Evolutionary conservation across 805 yeast genomes (phyloP), one percentile per base, ranked within the genome.

Genomic region (Metschnikowia peoriensis): DNA sequence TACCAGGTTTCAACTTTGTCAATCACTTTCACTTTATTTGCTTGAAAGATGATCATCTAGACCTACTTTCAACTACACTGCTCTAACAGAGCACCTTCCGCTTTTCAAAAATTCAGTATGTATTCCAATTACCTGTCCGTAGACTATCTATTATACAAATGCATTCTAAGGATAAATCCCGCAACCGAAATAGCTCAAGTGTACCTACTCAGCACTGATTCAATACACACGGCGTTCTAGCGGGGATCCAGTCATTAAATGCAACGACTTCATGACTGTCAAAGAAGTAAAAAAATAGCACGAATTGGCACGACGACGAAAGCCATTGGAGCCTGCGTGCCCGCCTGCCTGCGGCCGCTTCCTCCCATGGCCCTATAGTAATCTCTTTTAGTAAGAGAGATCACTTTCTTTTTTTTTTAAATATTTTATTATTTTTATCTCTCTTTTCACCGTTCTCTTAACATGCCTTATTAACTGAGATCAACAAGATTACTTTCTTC

Each of bases 401-500:
- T 22, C n/a, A n/a, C 22, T 22, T 22, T 22, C 22, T 22, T 22
- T 22, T 22, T 28, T n/a, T 27, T 27, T 16, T 27, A n/a, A 41
- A 7, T 14, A 7, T 22, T 9, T 12, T 35, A 6, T 17, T 34
- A 28, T 46, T 39, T 39, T 11, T 6, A n/a, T 40, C 17, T 32
- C 27, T 40, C 17, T 29, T 14, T 1, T 12, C 29, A 11, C 12
- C 8, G 17, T 38, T 45, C 41, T 27, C 7, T 12, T 34, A 17
- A 34, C 15, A n/a, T n/a, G 15, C 38, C 27, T 1, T 29, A 5
- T 28, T 7, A 14, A 10, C 27, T 4, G 28, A 37, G 22, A 16
- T 28, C 27, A 22, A 22, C 6, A 8, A 27, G 8, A 16, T 87
- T 89, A 93, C 90, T 93, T 94, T 82, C 90, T 89, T 88, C 98